Conservation (phyloP, 2,329 filamentous ascomycete genomes). For the Clonostachys solani region DNA sequence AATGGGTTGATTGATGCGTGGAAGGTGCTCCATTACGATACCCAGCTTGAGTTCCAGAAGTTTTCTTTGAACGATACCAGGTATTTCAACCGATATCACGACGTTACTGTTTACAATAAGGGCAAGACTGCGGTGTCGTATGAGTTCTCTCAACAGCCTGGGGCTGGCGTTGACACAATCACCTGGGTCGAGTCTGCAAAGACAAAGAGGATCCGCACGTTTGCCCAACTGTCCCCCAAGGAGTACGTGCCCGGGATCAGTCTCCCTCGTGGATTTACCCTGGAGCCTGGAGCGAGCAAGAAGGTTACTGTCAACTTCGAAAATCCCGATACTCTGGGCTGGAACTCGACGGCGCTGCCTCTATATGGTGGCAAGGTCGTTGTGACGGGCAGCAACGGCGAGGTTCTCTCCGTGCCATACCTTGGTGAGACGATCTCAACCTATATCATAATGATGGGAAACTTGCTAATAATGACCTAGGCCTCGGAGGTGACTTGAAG, state of each 20-base stretch:
- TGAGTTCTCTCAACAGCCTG: conserved; percentile 16
- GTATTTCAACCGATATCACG: conserved; percentile 20
- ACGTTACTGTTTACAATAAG: conserved; percentile 26
- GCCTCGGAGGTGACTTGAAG: conserved; percentile 14
- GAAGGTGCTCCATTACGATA: conserved; percentile 30
- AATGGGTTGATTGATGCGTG: conserved; percentile 35
- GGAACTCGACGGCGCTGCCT: conserved; percentile 19
- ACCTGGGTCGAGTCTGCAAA: conserved; percentile 5
- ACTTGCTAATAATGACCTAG: conserved; percentile 1
- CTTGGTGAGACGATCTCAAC: conserved; percentile 8
- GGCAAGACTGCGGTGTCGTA: conserved; percentile 25
- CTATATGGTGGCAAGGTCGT: conserved; percentile 26
- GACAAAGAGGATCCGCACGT: conserved; percentile 9
- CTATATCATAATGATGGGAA: background rate
- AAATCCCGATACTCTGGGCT: conserved; percentile 15
- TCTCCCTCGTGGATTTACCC: conserved; percentile 12
- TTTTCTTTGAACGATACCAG: conserved; percentile 38
- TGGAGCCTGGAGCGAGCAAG: conserved; percentile 15
- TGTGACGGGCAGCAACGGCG: conserved; percentile 19
- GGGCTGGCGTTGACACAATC: conserved; percentile 28
- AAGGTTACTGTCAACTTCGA: conserved; percentile 19
- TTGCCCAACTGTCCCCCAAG: conserved; percentile 11
- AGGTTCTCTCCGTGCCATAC: conserved; percentile 24
- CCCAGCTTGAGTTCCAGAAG: conserved; percentile 27
- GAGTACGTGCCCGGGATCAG: conserved; percentile 8